Evolutionary conservation across 352 stramenopile genomes (phyloP), one percentile per base, ranked within the genome.

Genomic region (Phytophthora europaea): DNA sequence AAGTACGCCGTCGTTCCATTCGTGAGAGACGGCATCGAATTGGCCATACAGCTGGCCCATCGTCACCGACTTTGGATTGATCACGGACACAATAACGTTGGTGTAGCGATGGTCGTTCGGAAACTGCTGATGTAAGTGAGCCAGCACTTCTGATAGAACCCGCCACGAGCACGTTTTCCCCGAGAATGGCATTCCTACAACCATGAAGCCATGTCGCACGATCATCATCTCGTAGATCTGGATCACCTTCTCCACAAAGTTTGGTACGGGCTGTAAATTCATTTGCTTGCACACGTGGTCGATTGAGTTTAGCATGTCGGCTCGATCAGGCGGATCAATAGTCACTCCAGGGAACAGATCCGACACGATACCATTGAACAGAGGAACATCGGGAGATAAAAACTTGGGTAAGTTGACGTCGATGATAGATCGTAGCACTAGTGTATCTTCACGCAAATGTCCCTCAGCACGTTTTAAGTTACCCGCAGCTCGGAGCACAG

Each of bases 211-310:
- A 74, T 99, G 96, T 1, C 96, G 91, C 34, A 99, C 96, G 55
- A 98, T 95, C 85, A 99, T 98, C 94, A 98, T 99, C 66, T 99
- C 95, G 76, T 99, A 98, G 38, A 99, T 96, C 68, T 99, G 94
- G 58, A 98, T 96, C 12, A 98, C 91, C 56, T 99, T 98, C 38
- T 95, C 94, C 15, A 97, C 87, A 75, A 98, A 98, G 57, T 94
- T 97, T 1, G 84, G 76, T 34, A 95, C 92, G 4, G 92, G 84
- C 64, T 98, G 89, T n/a, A 98, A 78, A 61, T 86, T 94, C 72
- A 83, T 87, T n/a, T 80, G 75, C 26, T 90, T 83, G 76, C 93
- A 98, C 9, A 97, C 84, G 0, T 80, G 57, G 61, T 95, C 72
- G 55, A 98, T 96, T 6, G 89, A 85, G 22, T 84, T 77, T 12